Conservation (phyloP, 2,329 filamentous ascomycete species). For the Claviceps pusilla region DNA sequence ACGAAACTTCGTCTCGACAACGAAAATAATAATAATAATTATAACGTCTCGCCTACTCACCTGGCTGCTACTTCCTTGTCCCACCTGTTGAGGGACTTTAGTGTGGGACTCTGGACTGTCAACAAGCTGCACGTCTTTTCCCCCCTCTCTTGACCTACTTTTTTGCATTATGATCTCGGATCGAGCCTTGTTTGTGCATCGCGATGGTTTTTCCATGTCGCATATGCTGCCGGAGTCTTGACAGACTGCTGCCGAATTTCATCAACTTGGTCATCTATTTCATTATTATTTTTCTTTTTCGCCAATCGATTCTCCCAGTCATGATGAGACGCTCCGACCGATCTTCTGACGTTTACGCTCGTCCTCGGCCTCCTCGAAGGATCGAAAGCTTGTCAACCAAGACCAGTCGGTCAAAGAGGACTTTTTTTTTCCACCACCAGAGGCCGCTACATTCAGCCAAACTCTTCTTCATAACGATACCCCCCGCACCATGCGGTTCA, state of each 20-base stretch:
- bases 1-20: not conserved
- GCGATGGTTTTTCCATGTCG: conserved; percentile 6
- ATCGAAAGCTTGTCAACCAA: not conserved
- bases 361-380: too few species aligned
- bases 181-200: not conserved
- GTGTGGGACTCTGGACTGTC: not conserved
- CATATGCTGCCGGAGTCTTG: conserved; percentile 1
- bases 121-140: not conserved
- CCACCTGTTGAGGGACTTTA: not conserved
- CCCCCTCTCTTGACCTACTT: not conserved
- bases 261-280: not conserved
- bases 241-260: not conserved
- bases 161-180: not conserved
- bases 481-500: not conserved
- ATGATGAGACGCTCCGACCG: not conserved
- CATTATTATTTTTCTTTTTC: too few species aligned
- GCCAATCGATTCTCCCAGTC: not conserved
- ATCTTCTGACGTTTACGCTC: not conserved
- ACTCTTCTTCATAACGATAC: conserved; percentile 2
- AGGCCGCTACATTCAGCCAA: not conserved
- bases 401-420: not conserved
- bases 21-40: not conserved
- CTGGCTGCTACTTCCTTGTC: not conserved
- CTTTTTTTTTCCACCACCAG: not conserved
- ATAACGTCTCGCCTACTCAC: not conserved